A percentile compares a stretch with the other conserved stretches of the same genome.
Evolutionary conservation across 1,284 basidiomycete species (phyloP).

Genomic region (Psilocybe mexicana): DNA sequence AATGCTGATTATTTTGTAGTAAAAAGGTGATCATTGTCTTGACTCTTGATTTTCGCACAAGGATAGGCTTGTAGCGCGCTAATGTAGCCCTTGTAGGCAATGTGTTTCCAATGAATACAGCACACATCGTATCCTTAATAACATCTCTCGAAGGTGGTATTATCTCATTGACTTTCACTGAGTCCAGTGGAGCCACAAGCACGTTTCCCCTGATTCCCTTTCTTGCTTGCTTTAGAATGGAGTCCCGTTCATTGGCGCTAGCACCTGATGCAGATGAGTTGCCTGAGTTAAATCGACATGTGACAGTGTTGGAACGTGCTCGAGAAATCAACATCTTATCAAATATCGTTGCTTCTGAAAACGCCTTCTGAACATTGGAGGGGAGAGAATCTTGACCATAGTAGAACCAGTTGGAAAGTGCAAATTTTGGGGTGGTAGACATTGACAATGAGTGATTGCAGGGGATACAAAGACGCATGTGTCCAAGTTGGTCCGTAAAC

Average conservation of each 20-base stretch:
- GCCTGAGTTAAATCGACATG: constrained; percentile 4
- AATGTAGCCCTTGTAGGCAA: constrained; percentile 1
- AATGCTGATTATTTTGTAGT: constrained; percentile 7
- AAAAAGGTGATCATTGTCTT: constrained; percentile 10
- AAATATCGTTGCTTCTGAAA: not conserved
- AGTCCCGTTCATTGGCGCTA: not conserved
- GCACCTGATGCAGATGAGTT: not conserved
- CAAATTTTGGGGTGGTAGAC: constrained; percentile 5
- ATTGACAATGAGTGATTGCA: not conserved
- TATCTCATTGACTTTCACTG: constrained; percentile 1
- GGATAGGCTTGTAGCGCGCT: constrained; percentile 5
- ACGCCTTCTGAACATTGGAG: not conserved
- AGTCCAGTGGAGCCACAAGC: constrained; percentile 11
- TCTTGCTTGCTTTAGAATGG: not conserved
- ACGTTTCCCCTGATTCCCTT: constrained; percentile 16
- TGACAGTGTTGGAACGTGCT: constrained; percentile 6
- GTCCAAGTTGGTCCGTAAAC: not conserved
- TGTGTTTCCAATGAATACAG: constrained; percentile 1
- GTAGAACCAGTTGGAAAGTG: not conserved
- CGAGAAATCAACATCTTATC: constrained; percentile 4
- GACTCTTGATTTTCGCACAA: not conserved
- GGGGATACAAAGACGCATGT: not conserved
- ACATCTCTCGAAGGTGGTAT: constrained; percentile 5
- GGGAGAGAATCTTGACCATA: constrained; percentile 2
- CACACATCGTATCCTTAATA: constrained; percentile 14